These are phyloP conservation scores for Spatholobus suberectus DNA, from an alignment of 306 rosid species.

Conservation along the genomic window DNA sequence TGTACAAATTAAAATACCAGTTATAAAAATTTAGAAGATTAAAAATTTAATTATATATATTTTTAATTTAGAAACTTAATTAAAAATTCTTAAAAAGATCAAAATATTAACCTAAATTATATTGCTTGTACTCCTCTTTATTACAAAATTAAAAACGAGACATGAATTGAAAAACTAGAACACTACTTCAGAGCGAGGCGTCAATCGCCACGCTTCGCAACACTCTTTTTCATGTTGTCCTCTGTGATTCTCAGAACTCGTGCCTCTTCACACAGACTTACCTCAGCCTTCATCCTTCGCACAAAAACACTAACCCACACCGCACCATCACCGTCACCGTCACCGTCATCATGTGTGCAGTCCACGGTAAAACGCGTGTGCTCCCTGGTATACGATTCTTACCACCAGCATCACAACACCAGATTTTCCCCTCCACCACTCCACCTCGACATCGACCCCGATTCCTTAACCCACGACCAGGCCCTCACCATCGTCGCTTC, in stretches of 20 bases:
- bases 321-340: not conserved
- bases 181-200: too few species aligned
- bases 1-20: too few species aligned
- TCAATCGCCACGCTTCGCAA: too few species aligned
- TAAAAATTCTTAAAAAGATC: too few species aligned
- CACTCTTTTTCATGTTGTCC: constrained; percentile 46
- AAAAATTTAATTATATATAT: too few species aligned
- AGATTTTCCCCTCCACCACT: constrained; percentile 58
- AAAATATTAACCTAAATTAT: too few species aligned
- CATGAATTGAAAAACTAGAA: too few species aligned
- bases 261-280: constrained; percentile 46
- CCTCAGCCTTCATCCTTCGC: constrained; percentile 27
- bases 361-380: constrained; percentile 60
- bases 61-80: too few species aligned
- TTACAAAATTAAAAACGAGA: too few species aligned
- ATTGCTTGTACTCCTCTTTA: too few species aligned
- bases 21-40: too few species aligned
- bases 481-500: constrained; percentile 71
- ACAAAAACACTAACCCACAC: constrained; percentile 42
- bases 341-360: constrained; percentile 39
- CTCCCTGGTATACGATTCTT: constrained; percentile 67
- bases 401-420: constrained; percentile 51
- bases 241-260: constrained; percentile 50
- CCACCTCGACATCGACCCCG: constrained; percentile 52
- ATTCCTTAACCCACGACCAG: constrained; percentile 69